These are phyloP conservation scores for Candolleomyces eurysporus DNA, from an alignment of 768 basidiomycete species.

Conservation along the genomic window DNA sequence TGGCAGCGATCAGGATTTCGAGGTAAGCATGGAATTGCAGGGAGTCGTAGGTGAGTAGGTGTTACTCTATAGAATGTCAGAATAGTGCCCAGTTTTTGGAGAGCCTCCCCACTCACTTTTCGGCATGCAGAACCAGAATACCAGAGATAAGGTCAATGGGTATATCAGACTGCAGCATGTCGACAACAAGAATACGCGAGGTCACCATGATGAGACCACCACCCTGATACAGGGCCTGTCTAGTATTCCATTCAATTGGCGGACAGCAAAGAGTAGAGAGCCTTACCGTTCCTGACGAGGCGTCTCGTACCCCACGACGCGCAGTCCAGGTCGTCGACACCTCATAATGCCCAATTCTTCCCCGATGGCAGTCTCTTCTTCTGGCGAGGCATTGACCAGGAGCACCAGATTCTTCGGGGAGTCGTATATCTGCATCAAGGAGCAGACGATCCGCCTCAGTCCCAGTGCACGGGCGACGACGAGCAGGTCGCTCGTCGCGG, in stretches of 20 bases:
- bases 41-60: slow-evolving; percentile 86
- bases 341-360: slow-evolving; percentile 94
- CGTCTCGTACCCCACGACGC: slow-evolving; percentile 82
- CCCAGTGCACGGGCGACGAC: slow-evolving; percentile 91
- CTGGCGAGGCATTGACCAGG: slow-evolving; percentile 77
- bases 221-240: slow-evolving; percentile 80
- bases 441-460: slow-evolving; percentile 77
- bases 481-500: slow-evolving; percentile 67
- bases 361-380: slow-evolving; percentile 89
- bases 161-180: slow-evolving; percentile 86
- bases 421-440: slow-evolving; percentile 91
- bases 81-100: neutral
- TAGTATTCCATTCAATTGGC: slow-evolving; percentile 20
- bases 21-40: slow-evolving; percentile 90
- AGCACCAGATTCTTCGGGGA: slow-evolving; percentile 80
- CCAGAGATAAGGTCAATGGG: slow-evolving; percentile 87
- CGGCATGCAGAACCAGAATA: slow-evolving; percentile 86
- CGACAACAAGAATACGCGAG: slow-evolving; percentile 90
- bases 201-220: slow-evolving; percentile 93
- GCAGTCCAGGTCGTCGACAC: slow-evolving; percentile 80
- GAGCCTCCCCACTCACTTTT: slow-evolving; percentile 52
- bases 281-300: slow-evolving; percentile 72
- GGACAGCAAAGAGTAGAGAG: neutral
- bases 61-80: slow-evolving; percentile 58
- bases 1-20: slow-evolving; percentile 77